Conservation (phyloP, 2,329 filamentous ascomycete genomes). For the Lasiodiplodia sp. region DNA sequence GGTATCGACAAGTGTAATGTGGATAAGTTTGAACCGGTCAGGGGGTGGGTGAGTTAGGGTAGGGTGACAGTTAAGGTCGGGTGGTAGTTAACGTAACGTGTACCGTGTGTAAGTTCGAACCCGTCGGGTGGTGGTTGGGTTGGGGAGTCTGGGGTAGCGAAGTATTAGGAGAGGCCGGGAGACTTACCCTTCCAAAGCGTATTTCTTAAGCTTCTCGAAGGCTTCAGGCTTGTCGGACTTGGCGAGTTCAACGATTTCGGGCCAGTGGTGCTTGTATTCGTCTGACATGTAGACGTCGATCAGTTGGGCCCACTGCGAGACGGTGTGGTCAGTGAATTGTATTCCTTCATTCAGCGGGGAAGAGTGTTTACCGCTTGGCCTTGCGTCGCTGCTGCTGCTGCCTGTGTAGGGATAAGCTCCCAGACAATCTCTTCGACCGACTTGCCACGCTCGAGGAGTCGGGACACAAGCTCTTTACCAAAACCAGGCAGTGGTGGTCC, state of each 20-base stretch:
- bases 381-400: conserved; percentile 24
- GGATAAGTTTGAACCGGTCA: too few relatives aligned
- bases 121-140: neutral
- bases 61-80: too few relatives aligned
- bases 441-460: conserved; percentile 31
- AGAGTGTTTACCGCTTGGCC: conserved; percentile 28
- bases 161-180: neutral
- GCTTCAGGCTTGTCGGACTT: conserved; percentile 13
- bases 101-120: neutral
- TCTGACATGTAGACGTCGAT: conserved; percentile 32
- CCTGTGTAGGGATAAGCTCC: conserved; percentile 25
- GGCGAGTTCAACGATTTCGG: conserved; percentile 29
- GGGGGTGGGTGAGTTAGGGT: too few relatives aligned
- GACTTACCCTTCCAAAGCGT: conserved; percentile 29
- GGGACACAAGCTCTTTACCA: conserved; percentile 25
- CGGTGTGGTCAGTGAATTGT: neutral
- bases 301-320: conserved; percentile 30
- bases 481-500: conserved; percentile 4
- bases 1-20: too few relatives aligned
- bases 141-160: neutral
- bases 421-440: conserved; percentile 31
- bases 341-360: too few relatives aligned
- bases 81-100: too few relatives aligned
- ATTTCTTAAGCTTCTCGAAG: conserved; percentile 29
- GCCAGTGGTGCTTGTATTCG: conserved; percentile 30